Conservation (phyloP, 495 filamentous ascomycete species). For the Cercophora sp. region DNA sequence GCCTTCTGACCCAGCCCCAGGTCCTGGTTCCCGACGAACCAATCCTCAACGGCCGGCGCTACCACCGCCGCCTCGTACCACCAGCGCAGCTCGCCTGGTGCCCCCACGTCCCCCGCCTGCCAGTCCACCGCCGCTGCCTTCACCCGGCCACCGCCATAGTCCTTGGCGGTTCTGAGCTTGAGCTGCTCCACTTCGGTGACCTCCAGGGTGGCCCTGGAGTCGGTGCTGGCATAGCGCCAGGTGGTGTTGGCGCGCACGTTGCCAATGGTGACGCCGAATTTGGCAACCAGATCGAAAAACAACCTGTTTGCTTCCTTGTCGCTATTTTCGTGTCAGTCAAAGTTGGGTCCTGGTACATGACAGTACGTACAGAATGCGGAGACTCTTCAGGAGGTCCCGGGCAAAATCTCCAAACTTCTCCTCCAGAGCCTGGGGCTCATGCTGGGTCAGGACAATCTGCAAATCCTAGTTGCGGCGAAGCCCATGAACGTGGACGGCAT, state of each 20-base stretch:
- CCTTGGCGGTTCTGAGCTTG: constrained; percentile 2
- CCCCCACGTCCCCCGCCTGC: neutral
- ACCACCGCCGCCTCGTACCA: constrained; percentile 45
- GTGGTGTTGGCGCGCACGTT: constrained; percentile 35
- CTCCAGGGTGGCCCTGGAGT: constrained; percentile 29
- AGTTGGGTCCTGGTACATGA: neutral
- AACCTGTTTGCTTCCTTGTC: no score
- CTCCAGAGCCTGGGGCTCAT: constrained; percentile 18
- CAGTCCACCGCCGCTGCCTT: neutral
- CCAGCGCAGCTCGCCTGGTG: constrained; percentile 4
- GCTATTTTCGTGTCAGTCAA: no score
- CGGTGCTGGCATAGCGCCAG: constrained; percentile 13
- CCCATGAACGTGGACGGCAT: constrained; percentile 37
- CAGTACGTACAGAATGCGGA: constrained; percentile 31
- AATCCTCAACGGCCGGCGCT: constrained; percentile 21
- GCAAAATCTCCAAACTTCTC: constrained; percentile 28
- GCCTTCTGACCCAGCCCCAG: constrained; percentile 39
- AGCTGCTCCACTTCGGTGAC: constrained; percentile 41
- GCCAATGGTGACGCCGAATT: no score
- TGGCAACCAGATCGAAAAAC: no score
- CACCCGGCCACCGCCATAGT: neutral
- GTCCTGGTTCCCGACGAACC: constrained; percentile 34
- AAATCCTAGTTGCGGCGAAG: constrained; percentile 42
- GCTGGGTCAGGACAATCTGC: constrained; percentile 24
- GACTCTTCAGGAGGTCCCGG: constrained; percentile 23